These are phyloP conservation scores for Adansonia madagascariensis DNA, from an alignment of 441 rosid genomes.

Conservation along the genomic window DNA sequence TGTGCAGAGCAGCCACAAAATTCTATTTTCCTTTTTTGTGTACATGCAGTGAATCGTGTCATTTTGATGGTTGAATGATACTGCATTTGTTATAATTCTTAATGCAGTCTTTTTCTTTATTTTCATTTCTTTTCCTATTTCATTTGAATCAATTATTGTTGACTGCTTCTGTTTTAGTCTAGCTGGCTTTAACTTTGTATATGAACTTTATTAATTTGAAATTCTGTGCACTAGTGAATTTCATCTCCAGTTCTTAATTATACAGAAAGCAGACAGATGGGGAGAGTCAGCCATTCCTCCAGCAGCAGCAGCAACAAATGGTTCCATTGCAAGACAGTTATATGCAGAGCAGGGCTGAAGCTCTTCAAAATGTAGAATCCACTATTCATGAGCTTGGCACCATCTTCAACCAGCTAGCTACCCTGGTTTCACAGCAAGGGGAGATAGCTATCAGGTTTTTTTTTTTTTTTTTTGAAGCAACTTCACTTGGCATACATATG, in stretches of 20 bases:
- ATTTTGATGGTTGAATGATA: background rate
- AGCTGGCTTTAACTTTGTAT: background rate
- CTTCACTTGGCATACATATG: background rate
- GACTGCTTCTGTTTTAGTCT: background rate
- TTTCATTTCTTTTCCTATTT: background rate
- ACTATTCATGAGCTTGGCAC: slow-evolving; percentile 18
- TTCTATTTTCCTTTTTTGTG: background rate
- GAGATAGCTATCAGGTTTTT: slow-evolving; percentile 12
- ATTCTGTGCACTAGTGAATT: background rate
- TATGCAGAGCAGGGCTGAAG: slow-evolving; percentile 16
- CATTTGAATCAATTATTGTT: background rate
- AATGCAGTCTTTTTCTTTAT: background rate
- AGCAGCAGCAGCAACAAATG: slow-evolving; percentile 11
- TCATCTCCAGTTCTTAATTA: background rate
- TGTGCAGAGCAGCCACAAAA: background rate
- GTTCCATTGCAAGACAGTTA: slow-evolving; percentile 14
- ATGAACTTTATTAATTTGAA: background rate
- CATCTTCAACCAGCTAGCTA: slow-evolving; percentile 16
- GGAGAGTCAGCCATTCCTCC: background rate
- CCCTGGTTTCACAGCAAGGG: slow-evolving; percentile 18
- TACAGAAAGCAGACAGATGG: background rate
- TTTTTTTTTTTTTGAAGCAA: background rate
- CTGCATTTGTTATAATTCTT: background rate
- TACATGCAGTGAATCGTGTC: background rate
- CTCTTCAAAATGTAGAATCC: slow-evolving; percentile 15